Evolutionary conservation across 495 filamentous ascomycete species (phyloP).

Genomic region (Talaromyces proteolyticus): DNA sequence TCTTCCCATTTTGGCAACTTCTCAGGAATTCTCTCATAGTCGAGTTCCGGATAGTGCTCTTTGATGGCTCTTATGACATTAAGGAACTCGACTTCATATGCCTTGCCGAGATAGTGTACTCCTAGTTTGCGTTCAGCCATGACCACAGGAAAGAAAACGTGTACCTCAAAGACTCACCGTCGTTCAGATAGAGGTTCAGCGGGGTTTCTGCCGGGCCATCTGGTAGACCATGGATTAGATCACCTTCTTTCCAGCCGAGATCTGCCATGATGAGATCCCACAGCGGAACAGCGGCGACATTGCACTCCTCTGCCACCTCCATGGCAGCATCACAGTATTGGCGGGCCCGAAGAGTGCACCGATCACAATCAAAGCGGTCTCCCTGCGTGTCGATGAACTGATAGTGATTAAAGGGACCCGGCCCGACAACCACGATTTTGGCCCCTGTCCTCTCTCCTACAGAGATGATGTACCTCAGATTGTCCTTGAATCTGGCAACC

Average conservation of each 20-base stretch:
- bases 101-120: not conserved
- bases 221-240: not conserved
- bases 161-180: not conserved
- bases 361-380: not conserved
- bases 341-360: not conserved
- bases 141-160: not conserved
- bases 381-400: not conserved
- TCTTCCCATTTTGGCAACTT: too few relatives aligned
- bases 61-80: not conserved
- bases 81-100: not conserved
- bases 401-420: constrained; percentile 1
- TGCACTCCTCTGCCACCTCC: not conserved
- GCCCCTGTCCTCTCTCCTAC: not conserved
- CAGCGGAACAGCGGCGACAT: not conserved
- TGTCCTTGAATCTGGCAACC: constrained; percentile 62
- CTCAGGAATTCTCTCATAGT: too few relatives aligned
- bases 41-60: not conserved
- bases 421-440: not conserved
- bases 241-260: not conserved
- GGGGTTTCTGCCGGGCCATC: not conserved
- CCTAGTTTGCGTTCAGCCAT: not conserved
- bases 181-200: not conserved
- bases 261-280: constrained; percentile 4
- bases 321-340: not conserved
- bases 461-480: constrained; percentile 56